Evolutionary conservation across 805 yeast species (phyloP).

Genomic region (Yamadazyma paraphyllophila): DNA sequence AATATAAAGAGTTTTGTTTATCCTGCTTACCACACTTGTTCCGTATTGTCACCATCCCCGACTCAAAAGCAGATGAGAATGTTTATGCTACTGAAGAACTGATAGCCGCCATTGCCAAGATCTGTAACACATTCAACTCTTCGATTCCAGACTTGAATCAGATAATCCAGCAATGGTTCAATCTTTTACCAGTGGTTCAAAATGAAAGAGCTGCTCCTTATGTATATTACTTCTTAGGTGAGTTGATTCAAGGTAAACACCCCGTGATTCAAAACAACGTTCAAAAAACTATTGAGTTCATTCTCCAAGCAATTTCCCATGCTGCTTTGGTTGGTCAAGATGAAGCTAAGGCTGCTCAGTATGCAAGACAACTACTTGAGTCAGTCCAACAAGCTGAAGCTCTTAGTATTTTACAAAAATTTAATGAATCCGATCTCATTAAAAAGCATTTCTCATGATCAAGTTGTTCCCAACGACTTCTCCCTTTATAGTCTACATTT

Average conservation of each 20-base stretch:
- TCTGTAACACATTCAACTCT: slow-evolving; percentile 63
- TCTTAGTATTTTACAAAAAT: slow-evolving; percentile 54
- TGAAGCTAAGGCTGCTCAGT: slow-evolving; percentile 61
- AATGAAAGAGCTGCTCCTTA: slow-evolving; percentile 89
- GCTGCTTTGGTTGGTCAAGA: slow-evolving; percentile 66
- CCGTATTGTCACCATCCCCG: slow-evolving; percentile 71
- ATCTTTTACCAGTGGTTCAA: slow-evolving; percentile 73
- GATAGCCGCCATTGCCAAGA: slow-evolving; percentile 77
- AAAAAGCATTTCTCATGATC: slow-evolving; percentile 12
- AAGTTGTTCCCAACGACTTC: not conserved
- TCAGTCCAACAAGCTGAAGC: slow-evolving; percentile 70
- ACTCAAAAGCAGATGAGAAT: slow-evolving; percentile 82
- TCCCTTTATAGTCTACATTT: not conserved
- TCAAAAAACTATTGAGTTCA: slow-evolving; percentile 62
- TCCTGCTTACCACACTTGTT: slow-evolving; percentile 74
- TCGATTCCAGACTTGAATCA: slow-evolving; percentile 59
- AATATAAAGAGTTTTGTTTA: slow-evolving; percentile 59
- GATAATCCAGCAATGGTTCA: slow-evolving; percentile 73
- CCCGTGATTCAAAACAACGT: slow-evolving; percentile 50
- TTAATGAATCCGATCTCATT: slow-evolving; percentile 14
- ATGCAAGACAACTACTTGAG: slow-evolving; percentile 63
- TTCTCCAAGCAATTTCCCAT: slow-evolving; percentile 72
- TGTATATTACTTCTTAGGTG: slow-evolving; percentile 72
- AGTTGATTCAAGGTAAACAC: slow-evolving; percentile 67
- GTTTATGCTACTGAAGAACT: slow-evolving; percentile 85